Base-by-base conservation (phyloP, 768 basidiomycete genomes). In the Suillus spraguei region DNA sequence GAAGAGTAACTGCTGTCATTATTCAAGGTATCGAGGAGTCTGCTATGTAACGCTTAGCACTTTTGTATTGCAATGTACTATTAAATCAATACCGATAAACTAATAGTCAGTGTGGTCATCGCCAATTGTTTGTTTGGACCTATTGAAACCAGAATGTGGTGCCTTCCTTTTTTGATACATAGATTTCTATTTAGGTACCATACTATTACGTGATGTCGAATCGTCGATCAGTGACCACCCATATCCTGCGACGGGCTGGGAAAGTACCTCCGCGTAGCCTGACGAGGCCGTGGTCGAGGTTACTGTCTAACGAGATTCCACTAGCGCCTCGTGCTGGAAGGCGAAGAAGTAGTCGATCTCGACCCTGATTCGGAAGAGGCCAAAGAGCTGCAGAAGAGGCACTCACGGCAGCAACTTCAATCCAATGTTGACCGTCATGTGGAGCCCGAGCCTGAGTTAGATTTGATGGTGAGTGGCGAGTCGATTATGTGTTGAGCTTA, bases 381-480 rank as follows among this genome's bases (percentile, higher is more conserved):
- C 0, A 76, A 78, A 39, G 88, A 86, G 69, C 65, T 76, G 11
- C 77, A 76, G 17, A 72, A 70, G 41, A 88, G 84, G 69, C 92
- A 83, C 61, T 72, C 84, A 32, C 80, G 80, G 62, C 80, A 92
- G 42, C 77, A 85, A 56, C 77, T 94, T 17, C 86, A 81, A 4
- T 82, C 88, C 5, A 94, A 94, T 70, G 87, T 80, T 0, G 90
- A 92, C 79, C 81, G 91, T 59, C 94, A 94, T 70, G 81, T 70
- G 17, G 91, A 93, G 74, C 83, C 84, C 22, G 88, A 86, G 63
- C 86, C 86, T 3, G 86, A 89, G 67, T 76, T 91, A 32, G 87
- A 84, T 69, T 87, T 88, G 2, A 92, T 72, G 91, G 91, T 89
- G 68, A 28, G 80, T 68, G 17, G 10, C 41, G 6, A 28, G 50